Conservation (phyloP, 78 protist species). For the Capsaspora owczarzaki region DNA sequence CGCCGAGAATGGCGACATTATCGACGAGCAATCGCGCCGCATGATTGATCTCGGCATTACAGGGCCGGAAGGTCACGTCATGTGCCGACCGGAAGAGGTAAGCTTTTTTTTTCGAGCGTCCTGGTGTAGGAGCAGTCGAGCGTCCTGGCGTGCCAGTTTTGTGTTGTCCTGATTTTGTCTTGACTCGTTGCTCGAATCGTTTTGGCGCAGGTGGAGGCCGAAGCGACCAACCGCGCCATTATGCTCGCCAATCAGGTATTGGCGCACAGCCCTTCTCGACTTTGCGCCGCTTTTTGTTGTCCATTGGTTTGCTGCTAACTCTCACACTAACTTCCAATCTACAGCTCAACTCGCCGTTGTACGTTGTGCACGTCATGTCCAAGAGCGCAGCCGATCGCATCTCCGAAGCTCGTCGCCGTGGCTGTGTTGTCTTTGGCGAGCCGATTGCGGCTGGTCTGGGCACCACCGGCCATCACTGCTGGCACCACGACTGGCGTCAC, state of each 20-base stretch:
- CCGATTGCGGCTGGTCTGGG: constrained; percentile 80
- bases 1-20: constrained; percentile 83
- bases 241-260: constrained; percentile 60
- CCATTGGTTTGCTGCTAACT: too few relatives aligned
- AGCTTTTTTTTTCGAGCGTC: too few relatives aligned
- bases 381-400: constrained; percentile 64
- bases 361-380: constrained; percentile 56
- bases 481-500: constrained; percentile 70
- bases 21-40: constrained; percentile 38
- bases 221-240: constrained; percentile 68
- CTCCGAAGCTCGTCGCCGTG: constrained; percentile 28
- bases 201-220: constrained; percentile 58
- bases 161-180: too few relatives aligned
- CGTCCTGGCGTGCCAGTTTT: too few relatives aligned
- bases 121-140: too few relatives aligned
- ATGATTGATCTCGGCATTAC: constrained; percentile 61
- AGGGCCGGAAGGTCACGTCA: constrained; percentile 78
- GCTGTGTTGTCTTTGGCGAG: constrained; percentile 57
- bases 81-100: constrained; percentile 65
- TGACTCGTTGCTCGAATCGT: too few relatives aligned
- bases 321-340: too few relatives aligned
- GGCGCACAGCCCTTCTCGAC: too few relatives aligned
- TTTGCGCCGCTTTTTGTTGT: too few relatives aligned
- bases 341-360: constrained; percentile 44
- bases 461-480: constrained; percentile 57